A percentile compares a stretch with the other conserved stretches of the same genome.
phyloP scores from a whole-genome alignment of 192 early-diverging fungal genomes.

The Coemansia sp. region DNA sequence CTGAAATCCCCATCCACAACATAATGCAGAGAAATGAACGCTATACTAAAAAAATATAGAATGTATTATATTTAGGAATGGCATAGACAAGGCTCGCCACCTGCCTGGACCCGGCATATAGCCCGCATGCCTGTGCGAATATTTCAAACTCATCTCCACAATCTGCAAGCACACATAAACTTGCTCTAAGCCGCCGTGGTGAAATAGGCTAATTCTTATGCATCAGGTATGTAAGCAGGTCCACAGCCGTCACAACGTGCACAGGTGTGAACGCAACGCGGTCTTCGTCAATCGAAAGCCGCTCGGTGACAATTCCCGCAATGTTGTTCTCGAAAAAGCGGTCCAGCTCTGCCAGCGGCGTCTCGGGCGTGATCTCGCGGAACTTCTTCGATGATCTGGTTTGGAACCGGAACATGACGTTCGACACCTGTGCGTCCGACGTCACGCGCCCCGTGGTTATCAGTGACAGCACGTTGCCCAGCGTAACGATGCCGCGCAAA shows the following conservation, averaged over 20 bases:
- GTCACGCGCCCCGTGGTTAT: slow-evolving; percentile 69
- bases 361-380: slow-evolving; percentile 82
- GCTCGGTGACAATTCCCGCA: slow-evolving; percentile 86
- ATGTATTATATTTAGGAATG: no score
- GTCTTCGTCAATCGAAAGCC: slow-evolving; percentile 48
- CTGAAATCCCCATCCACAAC: no score
- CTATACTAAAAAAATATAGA: no score
- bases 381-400: slow-evolving; percentile 67
- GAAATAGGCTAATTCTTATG: slow-evolving; percentile 50
- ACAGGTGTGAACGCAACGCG: slow-evolving; percentile 61
- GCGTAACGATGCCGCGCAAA: slow-evolving; percentile 82
- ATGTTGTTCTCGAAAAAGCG: slow-evolving; percentile 92
- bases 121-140: no score
- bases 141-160: no score
- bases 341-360: slow-evolving; percentile 77
- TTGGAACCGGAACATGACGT: slow-evolving; percentile 81
- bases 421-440: slow-evolving; percentile 61
- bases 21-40: no score
- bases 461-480: slow-evolving; percentile 82
- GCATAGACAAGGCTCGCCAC: no score
- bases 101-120: no score
- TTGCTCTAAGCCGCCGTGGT: no score
- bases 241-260: slow-evolving; percentile 94
- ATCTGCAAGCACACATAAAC: no score
- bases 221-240: slow-evolving; percentile 80